Evolutionary conservation across 768 basidiomycete species (phyloP), one percentile per base, ranked within the genome.

Genomic region (Xerocomellus amylosporus): DNA sequence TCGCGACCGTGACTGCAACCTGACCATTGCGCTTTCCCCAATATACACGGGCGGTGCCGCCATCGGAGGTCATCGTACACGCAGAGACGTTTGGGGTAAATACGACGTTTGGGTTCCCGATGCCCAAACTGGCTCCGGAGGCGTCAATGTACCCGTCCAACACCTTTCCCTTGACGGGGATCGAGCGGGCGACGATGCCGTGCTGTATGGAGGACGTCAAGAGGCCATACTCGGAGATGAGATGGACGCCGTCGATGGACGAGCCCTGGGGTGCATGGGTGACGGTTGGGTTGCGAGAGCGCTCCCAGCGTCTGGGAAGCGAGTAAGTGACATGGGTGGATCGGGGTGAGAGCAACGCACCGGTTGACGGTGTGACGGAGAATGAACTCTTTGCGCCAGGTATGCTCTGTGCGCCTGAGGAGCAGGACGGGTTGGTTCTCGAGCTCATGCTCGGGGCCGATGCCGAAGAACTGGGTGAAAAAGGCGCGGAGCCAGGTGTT

Each of bases 401-500:
- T 78, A 20, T 58, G 70, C 58, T 84, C 78, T 34, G 75, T 73
- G 47, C 83, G 75, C 63, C 83, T 76, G 41, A 93, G 73, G 20
- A 89, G 72, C 51, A 80, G 64, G 48, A 72, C 73, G 54, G 68
- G 73, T 39, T 71, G 70, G 56, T 78, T 69, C 51, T 76, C 64
- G 31, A 86, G 69, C 55, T 83, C 79, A 51, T 70, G 70, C 69
- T 91, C 87, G 17, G 88, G 89, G 9, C 76, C 71, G 49, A 90
- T 79, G 46, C 81, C 83, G 41, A 90, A 67, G 64, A 83, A 84
- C 66, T 86, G 85, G 49, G 75, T 80, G 56, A 84, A 73, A 69
- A 89, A 90, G 28, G 91, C 90, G 20, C 82, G 75, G 47, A 80
- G 77, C 90, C 90, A 93, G 34, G 88, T 91, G 63, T 82, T 85